Evolutionary conservation across 202 grass and related monocot species (phyloP).

Genomic region (Sporobolus alterniflorus): DNA sequence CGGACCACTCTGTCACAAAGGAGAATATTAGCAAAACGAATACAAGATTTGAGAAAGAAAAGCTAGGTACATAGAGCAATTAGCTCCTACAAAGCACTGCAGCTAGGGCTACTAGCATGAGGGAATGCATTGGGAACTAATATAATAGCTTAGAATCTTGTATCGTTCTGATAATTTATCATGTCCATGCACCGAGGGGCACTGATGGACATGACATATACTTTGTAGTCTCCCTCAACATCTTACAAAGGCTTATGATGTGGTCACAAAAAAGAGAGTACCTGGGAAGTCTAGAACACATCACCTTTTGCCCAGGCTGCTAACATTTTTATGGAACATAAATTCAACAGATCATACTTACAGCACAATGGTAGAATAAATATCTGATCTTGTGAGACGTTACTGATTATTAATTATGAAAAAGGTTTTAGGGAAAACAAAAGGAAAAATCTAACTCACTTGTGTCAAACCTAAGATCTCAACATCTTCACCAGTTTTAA

Average conservation of each 20-base stretch:
- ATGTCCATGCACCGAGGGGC: not conserved
- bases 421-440: not conserved
- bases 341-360: not conserved
- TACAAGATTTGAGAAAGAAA: not conserved
- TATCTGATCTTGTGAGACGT: not conserved
- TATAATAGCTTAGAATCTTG: not conserved
- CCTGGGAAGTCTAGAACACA: not conserved
- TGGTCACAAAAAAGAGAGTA: not conserved
- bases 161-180: not conserved
- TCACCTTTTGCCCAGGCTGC: not conserved
- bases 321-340: not conserved
- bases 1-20: conserved; percentile 66
- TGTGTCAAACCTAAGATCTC: conserved; percentile 85
- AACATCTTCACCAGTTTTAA: conserved; percentile 98
- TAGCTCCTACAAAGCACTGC: not conserved
- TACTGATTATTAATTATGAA: not conserved
- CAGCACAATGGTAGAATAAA: not conserved
- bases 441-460: conserved; percentile 36
- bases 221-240: not conserved
- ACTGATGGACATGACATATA: not conserved
- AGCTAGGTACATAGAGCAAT: not conserved
- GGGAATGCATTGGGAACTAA: not conserved
- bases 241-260: not conserved
- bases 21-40: conserved; percentile 2
- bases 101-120: not conserved